Evolutionary conservation across 306 rosid genomes (phyloP), one percentile per base, ranked within the genome.

Genomic region (Spatholobus suberectus): DNA sequence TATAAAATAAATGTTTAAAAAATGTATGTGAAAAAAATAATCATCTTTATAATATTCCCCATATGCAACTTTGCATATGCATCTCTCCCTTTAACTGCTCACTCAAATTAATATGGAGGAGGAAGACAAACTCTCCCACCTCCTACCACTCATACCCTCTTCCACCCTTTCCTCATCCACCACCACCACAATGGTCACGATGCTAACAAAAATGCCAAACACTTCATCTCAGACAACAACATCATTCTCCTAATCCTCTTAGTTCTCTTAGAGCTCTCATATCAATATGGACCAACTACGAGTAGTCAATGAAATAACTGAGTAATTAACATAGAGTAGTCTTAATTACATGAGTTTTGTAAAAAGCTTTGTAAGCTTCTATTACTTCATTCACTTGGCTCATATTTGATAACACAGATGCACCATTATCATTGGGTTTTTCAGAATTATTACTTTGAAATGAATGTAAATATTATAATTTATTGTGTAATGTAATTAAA

Each of bases 231-330:
- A 1, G 43, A 74, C 35, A 44, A 4, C 41, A 52, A 43, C 58
- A 76, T 91, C 76, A 34, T 85, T 17, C 3, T 81, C 65, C 75
- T 91, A 6, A 72, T 93, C 62, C 54, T 89, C 24, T 27, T 58
- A 14, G 7, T 90, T 43, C 20, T 91, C 61, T 41, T 78, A 3
- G 26, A 5, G 88, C 86, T 43, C 0, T 78, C 1, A 75, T 90
- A 69, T 83, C 94, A n/a, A 1, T 91, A 1, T 94, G 93, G 93
- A 94, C 92, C 26, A 88, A 87, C 73, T 86, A 79, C 18, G 92
- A 90, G 66, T n/a, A n/a, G n/a, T n/a, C n/a, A n/a, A n/a, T n/a
- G n/a, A n/a, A n/a, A n/a, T n/a, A n/a, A n/a, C n/a, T n/a, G n/a
- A n/a, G n/a, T n/a, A n/a, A n/a, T n/a, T n/a, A n/a, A n/a, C n/a